A percentile compares a stretch with the other conserved stretches of the same genome.
Evolutionary conservation across 1,284 basidiomycete genomes (phyloP).

Genomic region (Heterobasidion annosum): DNA sequence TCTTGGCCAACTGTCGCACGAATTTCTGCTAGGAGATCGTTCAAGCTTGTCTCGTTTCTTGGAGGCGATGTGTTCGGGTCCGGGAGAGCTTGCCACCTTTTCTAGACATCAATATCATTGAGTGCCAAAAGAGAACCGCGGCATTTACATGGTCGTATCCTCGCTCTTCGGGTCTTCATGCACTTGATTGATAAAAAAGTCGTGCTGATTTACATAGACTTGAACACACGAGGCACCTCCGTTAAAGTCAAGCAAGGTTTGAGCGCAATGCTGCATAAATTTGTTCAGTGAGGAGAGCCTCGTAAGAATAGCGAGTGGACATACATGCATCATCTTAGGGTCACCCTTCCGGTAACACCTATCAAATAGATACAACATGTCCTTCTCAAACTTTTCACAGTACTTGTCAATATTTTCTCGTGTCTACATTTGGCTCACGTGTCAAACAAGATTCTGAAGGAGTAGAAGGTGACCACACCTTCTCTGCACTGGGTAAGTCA

Average conservation of each 20-base stretch:
- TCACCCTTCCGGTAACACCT: constrained; percentile 92
- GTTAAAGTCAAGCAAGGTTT: constrained; percentile 96
- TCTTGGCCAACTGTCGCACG: constrained; percentile 89
- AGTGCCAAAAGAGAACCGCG: constrained; percentile 1
- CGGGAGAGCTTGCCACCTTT: constrained; percentile 75
- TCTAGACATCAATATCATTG: constrained; percentile 8
- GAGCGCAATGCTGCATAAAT: constrained; percentile 79
- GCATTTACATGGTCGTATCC: constrained; percentile 49
- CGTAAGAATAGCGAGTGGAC: constrained; percentile 15
- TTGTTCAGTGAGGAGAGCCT: constrained; percentile 1
- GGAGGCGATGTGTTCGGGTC: constrained; percentile 79
- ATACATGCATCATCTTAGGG: constrained; percentile 97
- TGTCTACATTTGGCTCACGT: constrained; percentile 36
- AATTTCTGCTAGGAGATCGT: constrained; percentile 82
- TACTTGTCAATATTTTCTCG: constrained; percentile 89
- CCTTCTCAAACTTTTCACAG: constrained; percentile 98
- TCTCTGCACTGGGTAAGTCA: constrained; percentile 74
- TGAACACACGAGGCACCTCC: constrained; percentile 95
- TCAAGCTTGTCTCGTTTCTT: constrained; percentile 72
- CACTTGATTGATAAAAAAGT: constrained; percentile 94
- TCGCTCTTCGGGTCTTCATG: constrained; percentile 50
- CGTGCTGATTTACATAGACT: constrained; percentile 99
- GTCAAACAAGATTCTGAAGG: not conserved
- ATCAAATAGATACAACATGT: constrained; percentile 95
- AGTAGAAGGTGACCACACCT: constrained; percentile 34